Evolutionary conservation across 768 basidiomycete genomes (phyloP).

Genomic region (Russula earlei): DNA sequence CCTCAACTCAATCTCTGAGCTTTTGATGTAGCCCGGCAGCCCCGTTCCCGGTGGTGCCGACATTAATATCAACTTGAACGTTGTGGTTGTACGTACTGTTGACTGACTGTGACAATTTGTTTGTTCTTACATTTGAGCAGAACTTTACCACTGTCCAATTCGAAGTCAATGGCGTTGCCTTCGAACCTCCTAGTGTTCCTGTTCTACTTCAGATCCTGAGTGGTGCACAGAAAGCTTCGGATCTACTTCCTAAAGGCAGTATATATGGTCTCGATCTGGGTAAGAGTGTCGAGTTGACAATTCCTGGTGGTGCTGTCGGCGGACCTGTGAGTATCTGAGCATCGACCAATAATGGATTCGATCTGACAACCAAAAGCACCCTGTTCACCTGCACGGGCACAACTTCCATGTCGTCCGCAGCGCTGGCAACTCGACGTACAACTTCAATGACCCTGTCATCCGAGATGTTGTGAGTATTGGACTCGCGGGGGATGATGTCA

Average conservation of each 20-base stretch:
- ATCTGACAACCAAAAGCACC: neutral
- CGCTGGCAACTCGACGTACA: constrained; percentile 9
- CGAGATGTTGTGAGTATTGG: constrained; percentile 22
- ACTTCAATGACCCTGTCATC: constrained; percentile 15
- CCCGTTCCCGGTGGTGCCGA: constrained; percentile 22
- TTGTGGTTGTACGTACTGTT: constrained; percentile 15
- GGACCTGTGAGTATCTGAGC: constrained; percentile 21
- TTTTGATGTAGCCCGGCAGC: constrained; percentile 18
- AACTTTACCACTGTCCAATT: constrained; percentile 19
- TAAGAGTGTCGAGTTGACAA: constrained; percentile 37
- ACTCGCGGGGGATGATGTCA: constrained; percentile 5
- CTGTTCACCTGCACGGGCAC: constrained; percentile 17
- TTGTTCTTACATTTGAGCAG: neutral
- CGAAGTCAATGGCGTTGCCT: constrained; percentile 30
- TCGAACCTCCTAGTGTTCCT: constrained; percentile 36
- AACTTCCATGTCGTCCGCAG: no score
- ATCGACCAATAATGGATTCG: no score
- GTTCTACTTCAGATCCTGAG: constrained; percentile 52
- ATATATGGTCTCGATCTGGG: constrained; percentile 40
- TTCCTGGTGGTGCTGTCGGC: constrained; percentile 33
- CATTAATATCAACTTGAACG: constrained; percentile 18
- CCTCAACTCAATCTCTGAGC: neutral
- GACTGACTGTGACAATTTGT: neutral
- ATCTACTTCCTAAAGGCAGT: constrained; percentile 41
- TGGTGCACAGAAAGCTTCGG: constrained; percentile 36